Percentiles rank a stretch among this genome's conserved stretches.
phyloP scores from a whole-genome alignment of 2,329 filamentous ascomycete species.

The Colletotrichum orchidophilum region DNA sequence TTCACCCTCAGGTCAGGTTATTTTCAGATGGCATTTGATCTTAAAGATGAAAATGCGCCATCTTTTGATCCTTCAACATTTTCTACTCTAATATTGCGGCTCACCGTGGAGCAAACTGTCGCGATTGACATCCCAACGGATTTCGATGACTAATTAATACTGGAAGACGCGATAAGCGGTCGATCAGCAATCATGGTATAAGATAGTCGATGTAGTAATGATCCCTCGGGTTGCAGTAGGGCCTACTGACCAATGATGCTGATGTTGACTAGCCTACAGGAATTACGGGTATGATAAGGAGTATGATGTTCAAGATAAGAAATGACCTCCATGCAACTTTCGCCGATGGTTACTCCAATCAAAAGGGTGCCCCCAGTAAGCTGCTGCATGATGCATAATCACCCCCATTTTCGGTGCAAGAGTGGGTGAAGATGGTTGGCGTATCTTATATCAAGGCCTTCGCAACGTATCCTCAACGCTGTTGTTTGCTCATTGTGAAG shows the following conservation, averaged over 20 bases:
- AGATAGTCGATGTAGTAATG: not conserved
- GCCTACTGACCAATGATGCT: not conserved
- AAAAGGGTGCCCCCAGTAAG: not conserved
- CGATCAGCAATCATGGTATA: not conserved
- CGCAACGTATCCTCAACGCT: not conserved
- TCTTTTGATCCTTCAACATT: too few relatives aligned
- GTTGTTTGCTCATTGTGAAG: not conserved
- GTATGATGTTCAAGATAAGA: not conserved
- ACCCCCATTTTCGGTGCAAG: not conserved
- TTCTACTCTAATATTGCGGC: too few relatives aligned
- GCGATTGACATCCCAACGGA: not conserved
- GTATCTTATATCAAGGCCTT: not conserved
- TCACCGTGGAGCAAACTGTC: too few relatives aligned
- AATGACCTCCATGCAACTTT: not conserved
- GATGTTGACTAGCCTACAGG: not conserved
- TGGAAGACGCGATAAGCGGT: not conserved
- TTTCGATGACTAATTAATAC: not conserved
- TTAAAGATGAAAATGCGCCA: too few relatives aligned
- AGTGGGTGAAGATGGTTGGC: not conserved
- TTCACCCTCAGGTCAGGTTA: too few relatives aligned
- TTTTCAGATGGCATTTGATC: too few relatives aligned
- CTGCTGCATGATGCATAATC: not conserved
- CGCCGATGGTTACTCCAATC: not conserved
- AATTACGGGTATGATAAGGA: not conserved
- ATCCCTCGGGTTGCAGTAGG: not conserved